A percentile compares a stretch with the other conserved stretches of the same genome.
Conservation (phyloP, 176 grass and related monocot genomes). For the Oryza glumipatula region DNA sequence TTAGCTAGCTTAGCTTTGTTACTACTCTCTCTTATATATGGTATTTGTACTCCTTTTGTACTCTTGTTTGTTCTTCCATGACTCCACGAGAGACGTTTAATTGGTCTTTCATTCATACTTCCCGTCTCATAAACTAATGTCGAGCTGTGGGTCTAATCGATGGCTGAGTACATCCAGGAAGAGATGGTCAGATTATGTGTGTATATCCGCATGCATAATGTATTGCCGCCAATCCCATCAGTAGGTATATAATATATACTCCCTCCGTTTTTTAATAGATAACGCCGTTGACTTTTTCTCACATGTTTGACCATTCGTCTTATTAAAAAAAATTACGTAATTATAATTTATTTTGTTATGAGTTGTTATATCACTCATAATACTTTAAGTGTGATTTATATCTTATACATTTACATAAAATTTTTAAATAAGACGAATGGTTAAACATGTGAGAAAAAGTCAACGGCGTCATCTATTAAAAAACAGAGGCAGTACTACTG, state of each 20-base stretch:
- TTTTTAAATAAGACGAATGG: no score
- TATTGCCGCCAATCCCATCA: conserved; percentile 20
- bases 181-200: background rate
- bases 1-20: background rate
- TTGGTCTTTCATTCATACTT: background rate
- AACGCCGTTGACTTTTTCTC: no score
- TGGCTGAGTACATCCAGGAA: background rate
- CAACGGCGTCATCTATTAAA: no score
- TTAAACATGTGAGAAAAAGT: no score
- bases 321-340: no score
- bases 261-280: no score
- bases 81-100: background rate
- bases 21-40: background rate
- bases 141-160: conserved; percentile 1
- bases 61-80: background rate
- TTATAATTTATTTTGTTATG: no score
- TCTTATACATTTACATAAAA: no score
- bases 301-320: no score
- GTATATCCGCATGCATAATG: background rate
- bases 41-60: background rate
- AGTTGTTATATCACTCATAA: no score
- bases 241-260: background rate
- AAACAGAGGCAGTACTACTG: background rate
- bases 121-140: background rate
- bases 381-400: no score